phyloP scores from a whole-genome alignment of 176 grass and related monocot species.

The Leersia perrieri region DNA sequence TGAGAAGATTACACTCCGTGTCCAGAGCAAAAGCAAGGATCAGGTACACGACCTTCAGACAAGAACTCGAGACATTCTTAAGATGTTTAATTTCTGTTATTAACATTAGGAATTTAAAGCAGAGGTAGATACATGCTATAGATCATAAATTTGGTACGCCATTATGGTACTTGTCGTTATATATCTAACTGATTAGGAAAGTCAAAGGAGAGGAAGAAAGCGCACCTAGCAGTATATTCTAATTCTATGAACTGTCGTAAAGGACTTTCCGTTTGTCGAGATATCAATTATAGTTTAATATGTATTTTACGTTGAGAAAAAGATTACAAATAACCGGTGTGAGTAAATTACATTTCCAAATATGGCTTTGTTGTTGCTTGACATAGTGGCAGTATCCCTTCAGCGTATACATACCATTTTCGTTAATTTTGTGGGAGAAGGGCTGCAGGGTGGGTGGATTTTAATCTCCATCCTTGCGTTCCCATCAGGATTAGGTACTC shows the following conservation, averaged over 20 bases:
- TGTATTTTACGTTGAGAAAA: conserved; percentile 3
- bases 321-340: background rate
- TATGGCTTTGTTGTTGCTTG: conserved; percentile 8
- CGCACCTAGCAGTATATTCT: background rate
- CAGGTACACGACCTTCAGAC: conserved; percentile 59
- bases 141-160: background rate
- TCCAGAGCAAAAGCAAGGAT: conserved; percentile 99
- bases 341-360: background rate
- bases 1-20: conserved; percentile 94
- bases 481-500: conserved; percentile 15
- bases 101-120: background rate
- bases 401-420: background rate
- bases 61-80: conserved; percentile 15
- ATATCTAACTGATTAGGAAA: background rate
- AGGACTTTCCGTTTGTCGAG: background rate
- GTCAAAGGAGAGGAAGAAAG: background rate
- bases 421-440: background rate
- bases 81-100: background rate
- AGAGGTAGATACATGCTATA: background rate
- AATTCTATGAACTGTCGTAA: background rate
- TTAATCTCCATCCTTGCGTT: conserved; percentile 12
- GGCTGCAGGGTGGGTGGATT: conserved; percentile 7
- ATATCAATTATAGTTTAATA: conserved; percentile 1
- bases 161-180: background rate
- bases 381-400: background rate